These are phyloP conservation scores for Didymella segeticola DNA, from an alignment of 2,329 filamentous ascomycete genomes.

Conservation along the genomic window DNA sequence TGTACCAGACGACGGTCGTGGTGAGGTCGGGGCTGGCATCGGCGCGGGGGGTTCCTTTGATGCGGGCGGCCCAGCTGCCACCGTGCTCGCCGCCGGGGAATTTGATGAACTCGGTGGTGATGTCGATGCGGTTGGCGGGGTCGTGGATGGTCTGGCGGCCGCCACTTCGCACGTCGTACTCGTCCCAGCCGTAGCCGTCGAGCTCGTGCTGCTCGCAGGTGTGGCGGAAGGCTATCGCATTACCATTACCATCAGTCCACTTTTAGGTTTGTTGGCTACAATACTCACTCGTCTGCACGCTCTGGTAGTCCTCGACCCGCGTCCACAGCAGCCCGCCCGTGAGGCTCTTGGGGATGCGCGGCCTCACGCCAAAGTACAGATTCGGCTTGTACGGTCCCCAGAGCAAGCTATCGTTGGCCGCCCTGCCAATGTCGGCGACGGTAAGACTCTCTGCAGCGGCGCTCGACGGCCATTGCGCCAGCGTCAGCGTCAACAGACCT, in stretches of 20 bases:
- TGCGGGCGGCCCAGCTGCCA: constrained; percentile 88
- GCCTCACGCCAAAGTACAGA: constrained; percentile 89
- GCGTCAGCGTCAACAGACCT: constrained; percentile 28
- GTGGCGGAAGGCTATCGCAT: constrained; percentile 89
- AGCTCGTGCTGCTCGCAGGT: constrained; percentile 98
- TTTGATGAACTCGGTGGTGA: constrained; percentile 94
- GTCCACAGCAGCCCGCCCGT: constrained; percentile 88
- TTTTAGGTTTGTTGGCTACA: constrained; percentile 14
- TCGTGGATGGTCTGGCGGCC: constrained; percentile 92
- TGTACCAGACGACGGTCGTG: constrained; percentile 82
- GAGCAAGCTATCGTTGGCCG: constrained; percentile 81
- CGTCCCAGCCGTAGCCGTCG: constrained; percentile 96
- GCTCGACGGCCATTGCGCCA: constrained; percentile 27
- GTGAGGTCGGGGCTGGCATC: constrained; percentile 71
- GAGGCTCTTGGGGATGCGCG: constrained; percentile 80
- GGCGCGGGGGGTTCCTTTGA: constrained; percentile 79
- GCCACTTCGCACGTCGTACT: constrained; percentile 88
- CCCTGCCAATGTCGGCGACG: constrained; percentile 50
- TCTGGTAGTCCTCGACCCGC: constrained; percentile 78
- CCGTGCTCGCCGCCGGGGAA: constrained; percentile 83
- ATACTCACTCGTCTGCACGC: constrained; percentile 75
- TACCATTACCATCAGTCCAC: no score
- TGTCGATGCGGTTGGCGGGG: constrained; percentile 82
- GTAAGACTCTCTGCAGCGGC: constrained; percentile 42
- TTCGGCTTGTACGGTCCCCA: constrained; percentile 97